Evolutionary conservation across 345 rosid genomes (phyloP).

Genomic region (Microthlaspi erraticum): DNA sequence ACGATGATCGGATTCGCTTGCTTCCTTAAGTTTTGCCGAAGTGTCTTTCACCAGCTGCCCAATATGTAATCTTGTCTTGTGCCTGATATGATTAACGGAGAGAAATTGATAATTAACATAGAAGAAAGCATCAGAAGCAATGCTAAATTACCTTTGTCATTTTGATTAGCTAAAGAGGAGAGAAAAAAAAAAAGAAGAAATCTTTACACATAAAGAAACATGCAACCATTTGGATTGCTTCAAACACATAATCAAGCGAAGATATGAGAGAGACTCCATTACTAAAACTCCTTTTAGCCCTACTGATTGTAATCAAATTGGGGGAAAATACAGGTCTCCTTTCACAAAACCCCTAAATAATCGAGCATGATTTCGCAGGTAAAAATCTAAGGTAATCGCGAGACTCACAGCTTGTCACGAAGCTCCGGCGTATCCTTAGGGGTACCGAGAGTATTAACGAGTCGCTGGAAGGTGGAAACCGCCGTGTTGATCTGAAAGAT

Average conservation of each 20-base stretch:
- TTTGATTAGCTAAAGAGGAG: neutral
- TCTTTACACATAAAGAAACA: neutral
- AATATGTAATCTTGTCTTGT: slow-evolving; percentile 70
- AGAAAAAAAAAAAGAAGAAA: neutral
- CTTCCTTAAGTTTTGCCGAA: slow-evolving; percentile 77
- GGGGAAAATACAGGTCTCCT: neutral
- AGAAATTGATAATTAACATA: neutral
- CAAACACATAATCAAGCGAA: slow-evolving; percentile 1
- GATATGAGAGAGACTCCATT: neutral
- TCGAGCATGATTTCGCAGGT: neutral
- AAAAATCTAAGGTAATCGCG: neutral
- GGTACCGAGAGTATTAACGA: slow-evolving; percentile 86
- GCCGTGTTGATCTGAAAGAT: slow-evolving; percentile 92
- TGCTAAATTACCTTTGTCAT: neutral
- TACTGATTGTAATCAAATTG: neutral
- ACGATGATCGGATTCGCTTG: slow-evolving; percentile 74
- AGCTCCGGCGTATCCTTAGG: slow-evolving; percentile 93
- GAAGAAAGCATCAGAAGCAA: slow-evolving; percentile 7
- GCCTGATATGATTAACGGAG: slow-evolving; percentile 53
- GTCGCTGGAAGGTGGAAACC: slow-evolving; percentile 83
- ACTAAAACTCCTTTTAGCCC: no score
- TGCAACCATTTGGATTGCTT: slow-evolving; percentile 1
- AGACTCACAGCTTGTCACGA: slow-evolving; percentile 89
- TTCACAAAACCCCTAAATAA: neutral
- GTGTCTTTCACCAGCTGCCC: slow-evolving; percentile 81